Evolutionary conservation across 805 yeast species (phyloP), one percentile per base, ranked within the genome.

Genomic region (Wickerhamiella lipophila): DNA sequence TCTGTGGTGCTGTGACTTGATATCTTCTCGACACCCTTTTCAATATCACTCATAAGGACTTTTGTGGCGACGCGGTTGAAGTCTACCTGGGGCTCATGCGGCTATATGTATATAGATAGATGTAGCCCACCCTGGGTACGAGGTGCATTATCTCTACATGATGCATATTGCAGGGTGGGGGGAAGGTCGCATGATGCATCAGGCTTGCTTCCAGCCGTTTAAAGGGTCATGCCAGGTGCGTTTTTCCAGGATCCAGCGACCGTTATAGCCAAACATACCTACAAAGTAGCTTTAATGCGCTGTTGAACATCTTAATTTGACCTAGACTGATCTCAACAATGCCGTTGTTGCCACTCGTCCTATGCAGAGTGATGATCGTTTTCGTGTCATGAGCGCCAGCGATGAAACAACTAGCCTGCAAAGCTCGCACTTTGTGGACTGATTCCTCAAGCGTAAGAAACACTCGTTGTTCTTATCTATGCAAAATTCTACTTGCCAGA

Each of bases 11-110:
- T 23, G 26, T 13, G 35, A 23, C 35, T 45, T 6, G 39, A 26
- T n/a, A 36, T 36, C n/a, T 36, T 45, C 11, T 34, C 29, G n/a
- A 34, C 40, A 6, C 47, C 47, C 16, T 45, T 45, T 36, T 45
- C 48, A 36, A 45, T 32, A 40, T 45, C 48, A 26, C 42, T 36
- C 48, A 45, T 45, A 2, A 7, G n/a, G 6, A 4, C 11, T 7
- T 29, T 6, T 29, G 4, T 29, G 32, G 27, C 9, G 27, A 9
- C 27, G 9, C 27, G 9, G 27, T n/a, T n/a, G 9, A 25, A 25
- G 27, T 25, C 9, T 9, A 9, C 9, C 13, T 9, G 6, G 15
- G n/a, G 35, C 8, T 9, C 15, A 30, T 6, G 35, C 35, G 35
- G 6, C 15, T 30, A 15, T 32, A n/a, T 16, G 15, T 34, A 21